A percentile compares a stretch with the other conserved stretches of the same genome.
These are phyloP conservation scores for Trifolium pratense DNA, from an alignment of 306 rosid genomes.

Conservation along the genomic window DNA sequence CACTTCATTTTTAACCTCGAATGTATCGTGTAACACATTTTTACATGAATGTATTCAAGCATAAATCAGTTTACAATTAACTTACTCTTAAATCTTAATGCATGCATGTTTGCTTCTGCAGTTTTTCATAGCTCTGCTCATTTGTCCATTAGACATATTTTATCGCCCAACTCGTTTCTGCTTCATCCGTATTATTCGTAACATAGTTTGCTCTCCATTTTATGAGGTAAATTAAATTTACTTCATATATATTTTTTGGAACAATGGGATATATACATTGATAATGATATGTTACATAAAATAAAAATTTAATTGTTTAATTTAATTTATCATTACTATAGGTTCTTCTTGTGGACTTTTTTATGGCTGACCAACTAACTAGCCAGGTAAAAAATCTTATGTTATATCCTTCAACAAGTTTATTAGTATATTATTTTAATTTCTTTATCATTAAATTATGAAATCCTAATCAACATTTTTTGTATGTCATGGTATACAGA, in stretches of 20 bases:
- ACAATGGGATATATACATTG: not conserved
- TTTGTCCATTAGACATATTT: conserved; percentile 78
- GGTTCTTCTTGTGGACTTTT: conserved; percentile 70
- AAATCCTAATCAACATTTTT: conserved; percentile 17
- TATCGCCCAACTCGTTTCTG: conserved; percentile 86
- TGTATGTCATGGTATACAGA: conserved; percentile 42
- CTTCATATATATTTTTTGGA: not conserved
- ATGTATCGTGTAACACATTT: no score
- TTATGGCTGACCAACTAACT: conserved; percentile 98
- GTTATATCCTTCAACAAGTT: conserved; percentile 10
- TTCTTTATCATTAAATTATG: not conserved
- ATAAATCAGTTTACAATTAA: no score
- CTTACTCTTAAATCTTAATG: no score
- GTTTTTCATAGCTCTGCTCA: conserved; percentile 57
- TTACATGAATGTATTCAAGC: no score
- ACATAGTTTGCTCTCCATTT: conserved; percentile 80
- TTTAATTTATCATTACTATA: conserved; percentile 26
- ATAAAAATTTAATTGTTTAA: not conserved
- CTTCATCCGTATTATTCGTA: conserved; percentile 79
- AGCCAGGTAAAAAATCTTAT: conserved; percentile 72
- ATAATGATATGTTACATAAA: no score
- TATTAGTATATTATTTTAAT: not conserved
- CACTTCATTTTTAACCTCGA: no score
- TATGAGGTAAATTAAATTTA: conserved; percentile 60
- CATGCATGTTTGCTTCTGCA: conserved; percentile 45